Evolutionary conservation across 495 filamentous ascomycete species (phyloP).

Genomic region (Chaetomium cochliodes): DNA sequence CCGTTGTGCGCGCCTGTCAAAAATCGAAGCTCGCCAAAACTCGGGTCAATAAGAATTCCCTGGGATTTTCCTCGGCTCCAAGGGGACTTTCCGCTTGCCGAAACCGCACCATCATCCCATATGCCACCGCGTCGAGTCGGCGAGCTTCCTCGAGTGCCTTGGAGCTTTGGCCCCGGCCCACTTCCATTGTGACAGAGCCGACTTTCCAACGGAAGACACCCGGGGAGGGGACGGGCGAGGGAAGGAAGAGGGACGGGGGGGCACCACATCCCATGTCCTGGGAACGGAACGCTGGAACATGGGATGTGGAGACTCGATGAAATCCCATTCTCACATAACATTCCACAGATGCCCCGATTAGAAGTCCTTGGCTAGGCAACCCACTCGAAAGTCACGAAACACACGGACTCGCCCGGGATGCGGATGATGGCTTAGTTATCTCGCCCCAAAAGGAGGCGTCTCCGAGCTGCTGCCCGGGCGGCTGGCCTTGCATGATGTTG

Average conservation of each 20-base stretch:
- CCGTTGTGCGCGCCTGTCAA: background rate
- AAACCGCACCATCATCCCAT: background rate
- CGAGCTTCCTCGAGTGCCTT: background rate
- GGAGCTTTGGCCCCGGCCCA: background rate
- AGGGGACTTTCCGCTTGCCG: background rate
- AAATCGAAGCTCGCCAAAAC: background rate
- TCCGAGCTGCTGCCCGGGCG: background rate
- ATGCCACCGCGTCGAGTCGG: no score
- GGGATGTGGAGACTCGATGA: background rate
- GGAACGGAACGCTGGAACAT: slow-evolving; percentile 6
- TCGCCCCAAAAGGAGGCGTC: background rate
- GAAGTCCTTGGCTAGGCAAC: background rate
- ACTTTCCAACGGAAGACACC: background rate
- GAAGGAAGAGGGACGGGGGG: no score
- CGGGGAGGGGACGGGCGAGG: no score
- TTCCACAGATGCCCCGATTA: background rate
- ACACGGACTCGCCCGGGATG: background rate
- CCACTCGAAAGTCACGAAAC: background rate
- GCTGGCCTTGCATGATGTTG: background rate
- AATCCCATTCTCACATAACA: no score
- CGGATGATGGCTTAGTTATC: background rate
- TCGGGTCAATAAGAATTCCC: background rate
- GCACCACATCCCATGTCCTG: background rate
- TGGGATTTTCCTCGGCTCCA: background rate
- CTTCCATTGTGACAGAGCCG: no score